phyloP scores from a whole-genome alignment of 1,284 basidiomycete genomes.

The Peniophora sp. region DNA sequence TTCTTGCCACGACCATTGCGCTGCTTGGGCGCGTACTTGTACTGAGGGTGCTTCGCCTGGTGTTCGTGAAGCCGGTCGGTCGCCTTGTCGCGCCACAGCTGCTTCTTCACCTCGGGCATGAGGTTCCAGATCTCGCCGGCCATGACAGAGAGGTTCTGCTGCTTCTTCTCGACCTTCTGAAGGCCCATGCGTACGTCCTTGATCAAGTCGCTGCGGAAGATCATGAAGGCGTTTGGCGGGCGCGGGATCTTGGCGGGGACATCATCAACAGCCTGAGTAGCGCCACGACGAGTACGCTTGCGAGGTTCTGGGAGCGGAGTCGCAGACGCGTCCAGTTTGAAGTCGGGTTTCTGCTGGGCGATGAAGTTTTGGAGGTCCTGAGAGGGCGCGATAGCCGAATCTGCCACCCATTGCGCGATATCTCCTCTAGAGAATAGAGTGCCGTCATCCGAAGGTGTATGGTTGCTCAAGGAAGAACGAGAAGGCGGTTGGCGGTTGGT shows the following conservation, averaged over 20 bases:
- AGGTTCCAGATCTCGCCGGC: constrained; percentile 48
- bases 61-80: constrained; percentile 29
- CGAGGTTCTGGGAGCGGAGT: no score
- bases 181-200: constrained; percentile 25
- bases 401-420: no score
- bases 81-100: constrained; percentile 36
- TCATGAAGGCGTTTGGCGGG: constrained; percentile 79
- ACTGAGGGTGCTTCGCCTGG: constrained; percentile 30
- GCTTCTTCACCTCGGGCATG: constrained; percentile 32
- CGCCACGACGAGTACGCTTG: background rate
- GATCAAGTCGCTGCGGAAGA: constrained; percentile 72
- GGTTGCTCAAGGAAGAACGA: no score
- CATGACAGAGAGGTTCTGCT: constrained; percentile 50
- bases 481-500: no score
- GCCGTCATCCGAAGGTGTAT: no score
- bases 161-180: constrained; percentile 32
- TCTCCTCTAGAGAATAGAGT: no score
- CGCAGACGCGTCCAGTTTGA: no score
- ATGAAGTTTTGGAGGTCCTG: no score
- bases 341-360: no score
- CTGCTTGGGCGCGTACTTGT: constrained; percentile 37
- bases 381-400: no score
- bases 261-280: background rate
- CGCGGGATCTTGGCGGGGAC: constrained; percentile 51
- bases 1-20: constrained; percentile 13